Evolutionary conservation across 2,329 filamentous ascomycete genomes (phyloP).

Genomic region (Fusarium oligoseptatum): DNA sequence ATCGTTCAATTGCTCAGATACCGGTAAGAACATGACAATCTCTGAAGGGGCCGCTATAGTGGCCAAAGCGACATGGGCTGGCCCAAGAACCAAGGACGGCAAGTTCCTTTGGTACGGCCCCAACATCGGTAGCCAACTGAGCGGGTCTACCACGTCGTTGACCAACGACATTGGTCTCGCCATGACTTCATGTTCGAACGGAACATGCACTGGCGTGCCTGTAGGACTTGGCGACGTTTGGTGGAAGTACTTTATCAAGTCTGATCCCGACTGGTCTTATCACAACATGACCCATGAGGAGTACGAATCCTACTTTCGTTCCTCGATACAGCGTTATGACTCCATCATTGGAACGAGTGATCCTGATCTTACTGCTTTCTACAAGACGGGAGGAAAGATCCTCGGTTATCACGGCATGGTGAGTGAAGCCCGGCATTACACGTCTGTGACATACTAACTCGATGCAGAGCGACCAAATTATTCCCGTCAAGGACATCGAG

Average conservation of each 20-base stretch:
- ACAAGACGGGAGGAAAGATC: not conserved
- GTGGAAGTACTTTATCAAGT: not conserved
- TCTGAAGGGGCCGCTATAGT: not conserved
- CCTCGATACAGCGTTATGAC: not conserved
- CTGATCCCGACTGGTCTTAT: not conserved
- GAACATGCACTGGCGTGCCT: not conserved
- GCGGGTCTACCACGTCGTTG: not conserved
- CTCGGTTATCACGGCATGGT: not conserved
- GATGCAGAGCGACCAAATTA: not conserved
- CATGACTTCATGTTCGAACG: not conserved
- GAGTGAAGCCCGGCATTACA: not conserved
- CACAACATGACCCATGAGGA: not conserved
- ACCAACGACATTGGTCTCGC: not conserved
- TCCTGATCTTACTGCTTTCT: not conserved
- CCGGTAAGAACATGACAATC: not conserved
- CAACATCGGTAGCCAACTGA: not conserved
- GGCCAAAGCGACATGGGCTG: not conserved
- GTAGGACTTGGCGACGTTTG: not conserved
- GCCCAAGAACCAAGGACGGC: not conserved
- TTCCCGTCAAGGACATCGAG: not conserved
- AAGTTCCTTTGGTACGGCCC: not conserved
- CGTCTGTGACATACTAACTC: not conserved
- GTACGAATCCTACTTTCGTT: not conserved
- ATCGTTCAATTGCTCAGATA: not conserved
- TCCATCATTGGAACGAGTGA: not conserved